A percentile compares a stretch with the other conserved stretches of the same genome.
These are phyloP conservation scores for Halenospora varia DNA, from an alignment of 495 filamentous ascomycete genomes.

Conservation along the genomic window DNA sequence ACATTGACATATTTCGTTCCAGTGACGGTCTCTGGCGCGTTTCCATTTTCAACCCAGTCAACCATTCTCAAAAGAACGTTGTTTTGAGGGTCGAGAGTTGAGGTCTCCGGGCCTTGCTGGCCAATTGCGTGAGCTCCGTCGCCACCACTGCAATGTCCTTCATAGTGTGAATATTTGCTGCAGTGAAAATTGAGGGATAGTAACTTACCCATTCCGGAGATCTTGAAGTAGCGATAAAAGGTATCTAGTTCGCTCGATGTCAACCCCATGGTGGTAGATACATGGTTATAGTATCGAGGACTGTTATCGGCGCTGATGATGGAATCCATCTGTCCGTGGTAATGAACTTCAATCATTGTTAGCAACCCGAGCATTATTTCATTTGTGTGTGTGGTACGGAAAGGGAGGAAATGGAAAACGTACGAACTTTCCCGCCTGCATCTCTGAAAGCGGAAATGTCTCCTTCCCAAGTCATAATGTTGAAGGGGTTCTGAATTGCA, in stretches of 20 bases:
- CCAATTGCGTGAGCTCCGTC: constrained; percentile 11
- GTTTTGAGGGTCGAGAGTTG: constrained; percentile 35
- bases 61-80: constrained; percentile 44
- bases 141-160: constrained; percentile 21
- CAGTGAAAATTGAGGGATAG: too few species aligned
- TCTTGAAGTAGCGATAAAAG: constrained; percentile 58
- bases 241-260: constrained; percentile 42
- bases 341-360: too few species aligned
- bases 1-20: constrained; percentile 39
- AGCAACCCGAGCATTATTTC: too few species aligned
- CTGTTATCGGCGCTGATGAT: constrained; percentile 32
- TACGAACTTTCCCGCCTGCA: constrained; percentile 39
- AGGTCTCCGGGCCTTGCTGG: constrained; percentile 17
- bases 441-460: constrained; percentile 35
- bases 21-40: constrained; percentile 32
- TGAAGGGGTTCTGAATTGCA: constrained; percentile 27
- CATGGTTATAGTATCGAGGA: constrained; percentile 36
- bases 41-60: constrained; percentile 46
- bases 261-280: constrained; percentile 41
- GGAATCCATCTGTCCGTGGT: constrained; percentile 35
- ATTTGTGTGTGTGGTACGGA: too few species aligned
- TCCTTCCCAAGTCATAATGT: constrained; percentile 34
- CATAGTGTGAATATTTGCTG: too few species aligned
- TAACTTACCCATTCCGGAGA: constrained; percentile 52
- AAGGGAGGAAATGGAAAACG: too few species aligned